Conservation (phyloP, 768 basidiomycete species). For the Mrakia frigida region DNA sequence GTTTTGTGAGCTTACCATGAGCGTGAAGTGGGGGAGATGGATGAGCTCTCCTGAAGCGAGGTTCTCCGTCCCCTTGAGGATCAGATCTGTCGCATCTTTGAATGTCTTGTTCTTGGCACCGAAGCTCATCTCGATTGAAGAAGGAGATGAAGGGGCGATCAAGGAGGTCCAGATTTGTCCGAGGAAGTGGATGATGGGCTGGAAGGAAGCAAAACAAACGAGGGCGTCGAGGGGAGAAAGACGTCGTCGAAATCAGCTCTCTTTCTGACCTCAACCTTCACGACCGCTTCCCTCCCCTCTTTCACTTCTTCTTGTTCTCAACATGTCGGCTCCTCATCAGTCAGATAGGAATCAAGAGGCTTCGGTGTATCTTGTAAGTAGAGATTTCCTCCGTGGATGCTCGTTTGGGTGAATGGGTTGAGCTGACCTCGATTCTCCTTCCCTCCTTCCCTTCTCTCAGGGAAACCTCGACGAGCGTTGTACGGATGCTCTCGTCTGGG, state of each 20-base stretch:
- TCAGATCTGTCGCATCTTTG: slow-evolving; percentile 7
- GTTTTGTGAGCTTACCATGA: slow-evolving; percentile 47
- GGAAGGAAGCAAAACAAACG: not conserved
- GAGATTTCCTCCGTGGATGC: slow-evolving; percentile 27
- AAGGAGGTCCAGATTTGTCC: not conserved
- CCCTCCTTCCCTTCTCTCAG: slow-evolving; percentile 47
- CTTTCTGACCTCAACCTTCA: not conserved
- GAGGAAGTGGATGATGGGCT: not conserved
- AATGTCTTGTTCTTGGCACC: slow-evolving; percentile 12
- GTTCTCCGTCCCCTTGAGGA: slow-evolving; percentile 47
- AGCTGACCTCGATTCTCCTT: not conserved
- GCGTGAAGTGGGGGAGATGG: slow-evolving; percentile 62
- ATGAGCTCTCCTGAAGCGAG: slow-evolving; percentile 62
- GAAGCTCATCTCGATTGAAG: slow-evolving; percentile 1
- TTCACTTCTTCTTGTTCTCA: not conserved
- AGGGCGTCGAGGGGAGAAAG: not conserved
- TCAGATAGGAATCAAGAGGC: slow-evolving; percentile 81
- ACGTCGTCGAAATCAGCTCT: too few relatives aligned
- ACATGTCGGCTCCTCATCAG: slow-evolving; percentile 20
- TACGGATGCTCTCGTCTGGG: slow-evolving; percentile 91
- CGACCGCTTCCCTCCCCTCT: not conserved
- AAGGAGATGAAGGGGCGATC: not conserved
- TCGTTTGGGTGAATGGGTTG: not conserved
- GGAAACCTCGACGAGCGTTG: slow-evolving; percentile 96
- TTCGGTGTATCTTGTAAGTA: slow-evolving; percentile 70